Evolutionary conservation across 1,139 yeast genomes (phyloP).

Genomic region (Hemisphaericaspora subhashii): DNA sequence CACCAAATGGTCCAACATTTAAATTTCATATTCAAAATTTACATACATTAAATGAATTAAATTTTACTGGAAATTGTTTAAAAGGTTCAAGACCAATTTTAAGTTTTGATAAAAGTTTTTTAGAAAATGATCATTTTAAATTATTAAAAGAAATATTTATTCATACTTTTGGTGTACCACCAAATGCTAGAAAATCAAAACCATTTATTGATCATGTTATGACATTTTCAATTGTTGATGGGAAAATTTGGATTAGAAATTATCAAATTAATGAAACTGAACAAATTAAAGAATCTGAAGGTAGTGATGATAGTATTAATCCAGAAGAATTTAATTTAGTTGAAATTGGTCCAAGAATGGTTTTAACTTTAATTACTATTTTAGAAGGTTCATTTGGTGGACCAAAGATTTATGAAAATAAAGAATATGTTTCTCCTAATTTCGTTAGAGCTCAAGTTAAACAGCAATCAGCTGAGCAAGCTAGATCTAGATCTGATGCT

Average conservation of each 20-base stretch:
- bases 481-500: conserved; percentile 75
- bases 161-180: conserved; percentile 95
- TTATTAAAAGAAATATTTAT: conserved; percentile 82
- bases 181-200: conserved; percentile 88
- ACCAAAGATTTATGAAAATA: conserved; percentile 95
- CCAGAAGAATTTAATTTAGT: conserved; percentile 68
- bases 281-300: conserved; percentile 48
- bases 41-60: conserved; percentile 94
- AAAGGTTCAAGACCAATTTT: conserved; percentile 96
- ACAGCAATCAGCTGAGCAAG: conserved; percentile 78
- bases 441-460: conserved; percentile 87
- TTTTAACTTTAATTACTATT: conserved; percentile 86
- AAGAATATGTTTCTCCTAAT: conserved; percentile 95
- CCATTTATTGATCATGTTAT: conserved; percentile 95
- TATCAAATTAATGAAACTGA: conserved; percentile 84
- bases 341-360: conserved; percentile 97
- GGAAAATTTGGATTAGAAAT: conserved; percentile 93
- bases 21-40: conserved; percentile 92
- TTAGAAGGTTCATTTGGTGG: conserved; percentile 98
- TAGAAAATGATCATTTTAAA: conserved; percentile 56
- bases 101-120: conserved; percentile 80
- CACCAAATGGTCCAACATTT: conserved; percentile 97
- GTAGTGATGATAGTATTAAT: conserved; percentile 30
- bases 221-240: conserved; percentile 90
- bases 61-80: conserved; percentile 93